Evolutionary conservation across 1,284 basidiomycete species (phyloP), one percentile per base, ranked within the genome.

Genomic region (Irpex lacteus): DNA sequence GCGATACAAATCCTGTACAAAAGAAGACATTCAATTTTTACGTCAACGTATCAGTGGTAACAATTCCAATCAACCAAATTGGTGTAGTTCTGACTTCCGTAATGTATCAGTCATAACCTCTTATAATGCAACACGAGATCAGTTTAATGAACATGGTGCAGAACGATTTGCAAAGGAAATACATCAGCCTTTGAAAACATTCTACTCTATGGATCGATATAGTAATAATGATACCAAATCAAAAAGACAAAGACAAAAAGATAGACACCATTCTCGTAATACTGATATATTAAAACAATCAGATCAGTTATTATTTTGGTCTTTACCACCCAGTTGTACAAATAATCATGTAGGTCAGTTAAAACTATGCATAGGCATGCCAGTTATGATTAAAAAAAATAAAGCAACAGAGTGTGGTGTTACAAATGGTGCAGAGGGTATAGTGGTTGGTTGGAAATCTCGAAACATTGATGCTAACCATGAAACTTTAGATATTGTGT

Each of bases 401-500:
- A 60, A 70, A 49, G 78, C 76, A 4, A 79, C 77, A 15, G 76
- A 80, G 58, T 59, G 74, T 4, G 73, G 75, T 60, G 77, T 78
- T 8, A 80, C 77, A 11, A 80, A 79, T 64, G 80, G 78, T 4
- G 78, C 78, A 64, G 76, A 80, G 64, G 79, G 63, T 4, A 65
- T 63, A 44, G 74, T 80, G 0, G 65, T 70, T 47, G 73, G 68
- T 3, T 81, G 78, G 78, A 63, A 72, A 18, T 32, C 62, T 44
- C 32, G 58, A 4, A n/a, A 37, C 5, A 52, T 60, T 8, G 55
- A 57, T 34, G 66, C 67, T 11, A 40, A 70, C 47, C 68, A 71
- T 62, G 47, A 52, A 15, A 34, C 69, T 0, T 61, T 80, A 5
- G 71, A 77, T 0, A 74, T 70, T 2, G 34, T 81, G 0, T 80